Percentiles rank a stretch among this genome's conserved stretches.
These are phyloP conservation scores for Dictyostelium firmibasis DNA, from an alignment of 78 protist species.

Conservation along the genomic window DNA sequence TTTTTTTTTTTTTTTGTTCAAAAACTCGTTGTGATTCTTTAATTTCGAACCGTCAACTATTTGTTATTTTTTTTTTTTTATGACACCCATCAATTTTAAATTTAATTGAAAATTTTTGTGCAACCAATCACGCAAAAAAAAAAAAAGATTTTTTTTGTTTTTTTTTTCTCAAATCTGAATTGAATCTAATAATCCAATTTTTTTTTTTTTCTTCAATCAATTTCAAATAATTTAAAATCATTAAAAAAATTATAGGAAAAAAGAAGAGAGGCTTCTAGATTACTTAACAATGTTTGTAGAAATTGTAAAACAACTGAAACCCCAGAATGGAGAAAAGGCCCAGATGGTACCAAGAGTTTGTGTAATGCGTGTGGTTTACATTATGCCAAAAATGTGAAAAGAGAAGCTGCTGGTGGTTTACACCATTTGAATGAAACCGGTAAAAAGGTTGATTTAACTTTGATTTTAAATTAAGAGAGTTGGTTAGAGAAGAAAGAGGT, in stretches of 20 bases:
- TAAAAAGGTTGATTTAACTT: neutral
- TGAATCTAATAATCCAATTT: too few species aligned
- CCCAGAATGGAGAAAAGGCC: constrained; percentile 84
- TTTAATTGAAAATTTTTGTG: too few species aligned
- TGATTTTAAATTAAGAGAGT: neutral
- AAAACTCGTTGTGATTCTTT: too few species aligned
- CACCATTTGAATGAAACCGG: neutral
- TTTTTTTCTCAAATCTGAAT: too few species aligned
- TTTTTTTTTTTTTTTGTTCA: too few species aligned
- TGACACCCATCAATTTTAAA: neutral
- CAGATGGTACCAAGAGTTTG: constrained; percentile 65
- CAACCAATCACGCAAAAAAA: neutral
- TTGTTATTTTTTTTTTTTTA: too few species aligned
- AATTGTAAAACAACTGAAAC: constrained; percentile 71
- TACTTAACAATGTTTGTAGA: constrained; percentile 60
- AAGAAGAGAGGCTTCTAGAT: constrained; percentile 74
- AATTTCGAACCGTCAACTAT: neutral
- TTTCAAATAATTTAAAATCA: too few species aligned
- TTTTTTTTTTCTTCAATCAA: neutral
- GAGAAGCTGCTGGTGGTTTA: constrained; percentile 27
- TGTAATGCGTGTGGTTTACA: constrained; percentile 86
- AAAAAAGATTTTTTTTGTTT: too few species aligned
- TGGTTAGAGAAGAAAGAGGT: neutral
- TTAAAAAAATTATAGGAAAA: constrained; percentile 22
- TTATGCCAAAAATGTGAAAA: constrained; percentile 75